Base-by-base conservation (phyloP, 257 asterid species). In the Sherardia arvensis region DNA sequence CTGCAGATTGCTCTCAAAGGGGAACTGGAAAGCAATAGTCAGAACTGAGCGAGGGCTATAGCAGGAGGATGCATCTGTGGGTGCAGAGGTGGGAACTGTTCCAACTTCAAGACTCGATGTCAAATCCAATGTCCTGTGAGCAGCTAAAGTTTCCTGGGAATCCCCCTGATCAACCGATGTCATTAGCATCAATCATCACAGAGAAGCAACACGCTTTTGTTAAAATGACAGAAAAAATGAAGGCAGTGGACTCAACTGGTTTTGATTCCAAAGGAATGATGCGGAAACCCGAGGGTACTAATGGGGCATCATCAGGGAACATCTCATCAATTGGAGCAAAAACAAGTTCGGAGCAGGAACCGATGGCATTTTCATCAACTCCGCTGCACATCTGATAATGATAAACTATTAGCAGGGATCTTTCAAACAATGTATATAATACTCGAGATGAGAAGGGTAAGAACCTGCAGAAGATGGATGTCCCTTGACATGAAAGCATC, bases 321-420 rank as follows among this genome's bases (percentile, higher is more conserved):
- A 85, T 87, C 68, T 93, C 99, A 65, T 93, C 96, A 3, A 90
- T 90, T 59, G 97, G 95, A 57, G 99, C 99, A 76, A 90, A 93
- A 63, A 93, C 81, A 4, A 93, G 96, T 81, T 93, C 96, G 0
- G 97, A 87, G 80, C 95, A 90, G 53, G 97, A 91, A 27, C 97
- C 96, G 1, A 84, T 78, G 0, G 96, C 87, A 70, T 83, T 79
- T 78, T 93, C 99, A 62, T 93, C 99, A 66, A 86, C 76, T 58
- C 99, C 99, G 5, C 84, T 85, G 72, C 99, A 90, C 92, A 93
- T 77, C 99, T 92, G 87, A 54, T 40, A 49, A 71, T 21, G 22
- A 77, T n/a, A 34, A 32, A 48, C 45, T 34, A 43, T 43, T 34
- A 79, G 76, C 43, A 55, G 36, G 18, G 55, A 20, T 43, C 26